Conservation (phyloP, 2,329 filamentous ascomycete genomes). For the Ambrosiella cleistominuta region DNA sequence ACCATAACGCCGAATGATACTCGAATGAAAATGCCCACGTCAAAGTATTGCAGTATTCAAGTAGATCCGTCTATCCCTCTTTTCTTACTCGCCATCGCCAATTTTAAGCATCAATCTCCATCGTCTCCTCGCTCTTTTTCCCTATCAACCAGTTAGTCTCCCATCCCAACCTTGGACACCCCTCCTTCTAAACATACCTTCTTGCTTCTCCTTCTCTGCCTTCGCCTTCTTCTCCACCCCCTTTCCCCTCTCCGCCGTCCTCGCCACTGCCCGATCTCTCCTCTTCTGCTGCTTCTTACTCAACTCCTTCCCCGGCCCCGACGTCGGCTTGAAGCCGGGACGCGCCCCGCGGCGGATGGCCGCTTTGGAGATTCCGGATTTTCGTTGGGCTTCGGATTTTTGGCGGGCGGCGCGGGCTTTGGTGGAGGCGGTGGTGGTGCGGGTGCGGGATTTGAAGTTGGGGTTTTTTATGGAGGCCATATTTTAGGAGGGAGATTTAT, state of each 20-base stretch:
- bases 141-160: neutral
- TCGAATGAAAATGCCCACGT: too few species aligned
- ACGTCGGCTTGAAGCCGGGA: constrained; percentile 35
- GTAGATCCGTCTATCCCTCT: too few species aligned
- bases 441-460: constrained; percentile 38
- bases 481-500: constrained; percentile 8
- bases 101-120: constrained; percentile 2
- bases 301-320: constrained; percentile 32
- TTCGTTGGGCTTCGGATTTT: constrained; percentile 24
- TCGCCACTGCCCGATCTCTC: constrained; percentile 34
- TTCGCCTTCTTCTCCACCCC: constrained; percentile 27
- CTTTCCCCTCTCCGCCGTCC: constrained; percentile 35
- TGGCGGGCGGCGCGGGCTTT: constrained; percentile 27
- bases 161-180: neutral
- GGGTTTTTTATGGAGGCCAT: constrained; percentile 43
- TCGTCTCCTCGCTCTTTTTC: neutral
- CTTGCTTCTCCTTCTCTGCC: constrained; percentile 26
- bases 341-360: constrained; percentile 33
- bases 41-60: too few species aligned
- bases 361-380: constrained; percentile 24
- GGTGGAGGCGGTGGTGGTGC: constrained; percentile 28
- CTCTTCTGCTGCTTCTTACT: constrained; percentile 40
- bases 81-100: neutral
- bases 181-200: constrained; percentile 21
- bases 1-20: too few species aligned